Base-by-base conservation (phyloP, 257 asterid genomes). In the Solanum infundibuliforme region DNA sequence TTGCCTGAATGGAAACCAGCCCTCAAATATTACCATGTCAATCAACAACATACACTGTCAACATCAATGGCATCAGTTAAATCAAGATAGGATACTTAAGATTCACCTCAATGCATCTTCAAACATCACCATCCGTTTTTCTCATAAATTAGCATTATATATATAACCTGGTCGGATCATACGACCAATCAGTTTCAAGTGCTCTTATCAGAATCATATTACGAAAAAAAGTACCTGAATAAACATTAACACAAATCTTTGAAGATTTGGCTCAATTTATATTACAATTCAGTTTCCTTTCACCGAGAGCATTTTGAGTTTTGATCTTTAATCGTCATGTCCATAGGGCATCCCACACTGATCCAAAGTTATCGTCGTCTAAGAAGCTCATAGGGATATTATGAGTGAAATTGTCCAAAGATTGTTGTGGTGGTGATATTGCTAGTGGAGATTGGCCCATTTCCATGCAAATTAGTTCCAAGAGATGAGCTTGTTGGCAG, bases 101-200 rank as follows among this genome's bases (percentile, higher is more conserved):
- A 73, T 97, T 98, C 48, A 97, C 98, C 92, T 95, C 90, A 18
- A 97, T 98, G 98, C 98, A 81, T 93, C 96, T 87, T 95, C 95
- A 9, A 95, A 13, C 20, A 46, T 46, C 58, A 48, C 21, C 5
- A 43, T 43, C 16, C 55, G 6, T 43, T 43, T 43, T 11, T 43
- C 55, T 43, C 18, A 43, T 43, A 43, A 43, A 43, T 43, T 43
- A 43, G 55, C 55, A 43, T 43, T 43, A 43, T 12, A 43, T 11
- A 43, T 1, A 43, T 43, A 48, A 48, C 20, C 0, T 48, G 58
- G 58, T 13, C 20, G 20, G 18, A 48, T 48, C 18, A 13, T 48
- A 13, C 0, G 58, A 48, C 1, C 58, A 0, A 6, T 16, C 62
- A 52, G 18, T 52, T 52, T 52, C 62, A 52, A 6, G 23, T 52